phyloP scores from a whole-genome alignment of 2,329 filamentous ascomycete genomes.

The Coniochaeta ligniaria region DNA sequence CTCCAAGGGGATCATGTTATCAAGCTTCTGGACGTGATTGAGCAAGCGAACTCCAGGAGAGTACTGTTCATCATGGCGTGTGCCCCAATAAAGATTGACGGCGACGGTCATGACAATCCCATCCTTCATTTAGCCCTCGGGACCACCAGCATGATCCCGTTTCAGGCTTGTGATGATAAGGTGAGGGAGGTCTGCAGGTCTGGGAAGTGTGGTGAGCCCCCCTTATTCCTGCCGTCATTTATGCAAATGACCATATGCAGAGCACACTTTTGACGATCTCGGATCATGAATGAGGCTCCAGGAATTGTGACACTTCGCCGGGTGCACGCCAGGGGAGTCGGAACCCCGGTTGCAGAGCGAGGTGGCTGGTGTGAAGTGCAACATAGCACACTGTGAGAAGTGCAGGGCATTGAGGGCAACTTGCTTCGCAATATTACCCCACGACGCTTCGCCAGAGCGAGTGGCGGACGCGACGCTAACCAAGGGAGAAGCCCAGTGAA shows the following conservation, averaged over 20 bases:
- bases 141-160: not conserved
- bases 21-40: not conserved
- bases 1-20: not conserved
- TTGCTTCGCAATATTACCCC: not conserved
- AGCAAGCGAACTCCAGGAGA: not conserved
- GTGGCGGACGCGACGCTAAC: not conserved
- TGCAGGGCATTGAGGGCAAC: not conserved
- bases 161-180: not conserved
- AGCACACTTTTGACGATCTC: not conserved
- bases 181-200: not conserved
- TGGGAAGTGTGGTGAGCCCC: not conserved
- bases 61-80: not conserved
- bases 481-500: not conserved
- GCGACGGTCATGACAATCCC: not conserved
- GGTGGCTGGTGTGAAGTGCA: not conserved
- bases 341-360: not conserved
- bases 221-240: not conserved
- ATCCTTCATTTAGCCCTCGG: not conserved
- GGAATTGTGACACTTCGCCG: not conserved
- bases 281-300: slow-evolving; percentile 1
- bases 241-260: not conserved
- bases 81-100: not conserved
- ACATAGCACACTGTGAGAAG: not conserved
- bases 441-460: not conserved
- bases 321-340: not conserved